A percentile compares a stretch with the other conserved stretches of the same genome.
Evolutionary conservation across 2,329 filamentous ascomycete genomes (phyloP).

Genomic region (Pezicula carpinea): DNA sequence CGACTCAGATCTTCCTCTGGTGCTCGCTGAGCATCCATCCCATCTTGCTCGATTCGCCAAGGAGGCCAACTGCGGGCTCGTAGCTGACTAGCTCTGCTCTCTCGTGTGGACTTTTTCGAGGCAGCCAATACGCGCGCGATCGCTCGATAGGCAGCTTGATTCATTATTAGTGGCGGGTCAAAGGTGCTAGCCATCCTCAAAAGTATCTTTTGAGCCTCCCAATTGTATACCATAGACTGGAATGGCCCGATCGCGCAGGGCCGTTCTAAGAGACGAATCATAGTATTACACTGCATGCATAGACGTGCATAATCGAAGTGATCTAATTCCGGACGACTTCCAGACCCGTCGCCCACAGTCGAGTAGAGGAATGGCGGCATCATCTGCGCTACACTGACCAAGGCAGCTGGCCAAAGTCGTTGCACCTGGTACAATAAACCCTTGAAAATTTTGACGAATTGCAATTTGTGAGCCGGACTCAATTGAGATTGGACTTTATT

Average conservation of each 20-base stretch:
- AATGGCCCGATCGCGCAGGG: conserved; percentile 31
- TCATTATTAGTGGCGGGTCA: conserved; percentile 45
- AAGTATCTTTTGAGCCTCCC: conserved; percentile 53
- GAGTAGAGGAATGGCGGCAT: conserved; percentile 14
- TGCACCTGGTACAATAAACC: conserved; percentile 3
- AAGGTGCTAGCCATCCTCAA: conserved; percentile 46
- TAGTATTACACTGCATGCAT: conserved; percentile 36
- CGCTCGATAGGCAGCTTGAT: conserved; percentile 46
- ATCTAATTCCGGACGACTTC: conserved; percentile 4
- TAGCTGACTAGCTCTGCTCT: conserved; percentile 43
- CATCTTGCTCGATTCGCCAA: conserved; percentile 52
- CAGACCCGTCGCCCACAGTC: conserved; percentile 2
- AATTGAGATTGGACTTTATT: background rate
- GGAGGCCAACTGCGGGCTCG: conserved; percentile 55
- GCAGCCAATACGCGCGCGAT: conserved; percentile 50
- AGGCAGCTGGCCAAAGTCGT: background rate
- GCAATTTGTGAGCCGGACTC: conserved; percentile 1
- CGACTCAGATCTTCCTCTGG: conserved; percentile 50
- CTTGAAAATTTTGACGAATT: conserved; percentile 5
- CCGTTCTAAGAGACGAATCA: conserved; percentile 33
- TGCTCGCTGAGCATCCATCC: conserved; percentile 51
- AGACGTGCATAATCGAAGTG: conserved; percentile 9
- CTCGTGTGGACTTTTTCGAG: conserved; percentile 46
- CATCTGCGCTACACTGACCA: conserved; percentile 18
- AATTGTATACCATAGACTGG: conserved; percentile 42